These are phyloP conservation scores for Volvox carteri DNA, from an alignment of 163 green algal species.

Conservation along the genomic window DNA sequence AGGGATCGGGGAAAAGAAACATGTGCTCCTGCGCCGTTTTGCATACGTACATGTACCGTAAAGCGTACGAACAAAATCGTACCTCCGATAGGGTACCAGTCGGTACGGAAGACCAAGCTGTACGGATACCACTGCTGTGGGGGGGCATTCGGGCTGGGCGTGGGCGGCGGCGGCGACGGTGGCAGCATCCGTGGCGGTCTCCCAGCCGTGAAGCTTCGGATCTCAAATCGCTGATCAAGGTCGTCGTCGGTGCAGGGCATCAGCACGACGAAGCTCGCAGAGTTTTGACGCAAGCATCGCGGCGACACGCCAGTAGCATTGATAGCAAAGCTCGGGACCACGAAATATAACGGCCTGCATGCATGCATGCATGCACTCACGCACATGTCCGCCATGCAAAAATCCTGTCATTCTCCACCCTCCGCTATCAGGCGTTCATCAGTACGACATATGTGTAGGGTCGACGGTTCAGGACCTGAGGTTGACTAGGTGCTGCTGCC, in stretches of 20 bases:
- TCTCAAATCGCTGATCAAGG: background rate
- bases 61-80: too few species aligned
- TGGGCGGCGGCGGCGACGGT: background rate
- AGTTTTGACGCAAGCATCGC: background rate
- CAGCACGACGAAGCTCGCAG: background rate
- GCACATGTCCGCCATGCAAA: too few species aligned
- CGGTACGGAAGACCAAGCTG: background rate
- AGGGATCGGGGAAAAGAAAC: background rate
- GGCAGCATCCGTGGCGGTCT: background rate
- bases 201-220: background rate
- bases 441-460: too few species aligned
- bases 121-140: conserved; percentile 10
- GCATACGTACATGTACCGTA: too few species aligned
- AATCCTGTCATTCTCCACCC: too few species aligned
- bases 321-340: background rate
- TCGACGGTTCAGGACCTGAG: too few species aligned
- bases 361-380: too few species aligned
- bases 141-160: background rate
- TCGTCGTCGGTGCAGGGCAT: background rate
- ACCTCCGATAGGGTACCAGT: conserved; percentile 18
- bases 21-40: background rate
- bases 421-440: too few species aligned
- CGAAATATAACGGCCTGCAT: background rate
- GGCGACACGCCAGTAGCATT: background rate
- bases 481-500: too few species aligned